These are phyloP conservation scores for Dipodascus albidus DNA, from an alignment of 805 yeast species.

Conservation along the genomic window DNA sequence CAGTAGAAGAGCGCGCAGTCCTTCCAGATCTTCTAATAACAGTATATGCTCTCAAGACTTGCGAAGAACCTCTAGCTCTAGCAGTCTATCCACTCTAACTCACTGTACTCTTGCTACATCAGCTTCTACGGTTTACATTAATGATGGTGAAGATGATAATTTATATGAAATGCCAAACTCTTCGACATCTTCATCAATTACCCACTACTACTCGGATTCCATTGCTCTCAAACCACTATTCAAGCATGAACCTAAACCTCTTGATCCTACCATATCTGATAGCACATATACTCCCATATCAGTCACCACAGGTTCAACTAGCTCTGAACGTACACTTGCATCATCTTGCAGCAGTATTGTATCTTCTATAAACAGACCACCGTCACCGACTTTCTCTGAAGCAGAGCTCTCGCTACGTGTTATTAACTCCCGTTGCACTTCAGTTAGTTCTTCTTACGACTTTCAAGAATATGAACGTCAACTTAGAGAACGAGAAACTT, in stretches of 20 bases:
- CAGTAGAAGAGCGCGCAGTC: not conserved
- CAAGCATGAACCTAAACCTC: not conserved
- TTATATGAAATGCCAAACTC: not conserved
- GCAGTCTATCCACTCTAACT: not conserved
- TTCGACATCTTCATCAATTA: not conserved
- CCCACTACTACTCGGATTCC: not conserved
- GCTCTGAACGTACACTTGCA: too few relatives aligned
- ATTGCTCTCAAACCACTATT: not conserved
- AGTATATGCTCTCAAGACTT: not conserved
- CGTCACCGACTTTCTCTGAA: not conserved
- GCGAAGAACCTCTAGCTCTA: not conserved
- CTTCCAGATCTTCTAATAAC: conserved; percentile 4
- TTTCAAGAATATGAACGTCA: conserved; percentile 1
- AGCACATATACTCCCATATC: not conserved
- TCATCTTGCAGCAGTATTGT: too few relatives aligned
- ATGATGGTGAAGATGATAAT: not conserved
- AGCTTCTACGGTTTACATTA: not conserved
- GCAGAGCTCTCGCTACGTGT: not conserved
- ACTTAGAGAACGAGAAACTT: not conserved
- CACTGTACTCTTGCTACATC: not conserved
- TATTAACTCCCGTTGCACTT: not conserved
- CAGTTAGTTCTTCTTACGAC: not conserved
- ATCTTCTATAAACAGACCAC: not conserved
- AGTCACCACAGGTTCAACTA: not conserved
- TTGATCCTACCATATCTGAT: not conserved